Base-by-base conservation (phyloP, 192 early-diverging fungal species). In the Pilobolus umbonatus region DNA sequence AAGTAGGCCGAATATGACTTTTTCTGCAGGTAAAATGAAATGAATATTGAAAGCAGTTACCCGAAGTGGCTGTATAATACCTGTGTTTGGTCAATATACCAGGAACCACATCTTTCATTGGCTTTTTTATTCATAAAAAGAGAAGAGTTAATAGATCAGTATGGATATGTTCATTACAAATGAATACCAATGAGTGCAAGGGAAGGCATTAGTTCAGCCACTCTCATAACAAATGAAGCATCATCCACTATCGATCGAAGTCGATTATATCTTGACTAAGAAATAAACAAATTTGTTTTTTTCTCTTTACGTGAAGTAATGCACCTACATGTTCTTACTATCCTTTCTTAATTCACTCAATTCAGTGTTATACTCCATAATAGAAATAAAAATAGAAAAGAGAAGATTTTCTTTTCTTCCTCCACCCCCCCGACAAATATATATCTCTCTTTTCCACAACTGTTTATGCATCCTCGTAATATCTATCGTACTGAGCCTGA, bases 21-120 rank as follows among this genome's bases (percentile, higher is more conserved):
- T 44, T 67, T 40, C 63, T 78, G 40, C 21, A 28, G 2, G 8
- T 31, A 44, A 44, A 11, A 22, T 25, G 60, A 51, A 14, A 30
- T 26, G 45, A 25, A 39, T 4, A 15, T 3, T 5, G n/a, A 5
- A 19, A 26, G 12, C 28, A 30, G 29, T 25, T 34, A 34, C 3
- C 22, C 14, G 12, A 24, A 14, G 32, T 39, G 28, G 11, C 12
- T 56, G 10, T 49, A 25, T 39, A 40, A 61, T 64, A 87, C 80
- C 59, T 72, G 71, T n/a, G 55, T 42, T 0, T 85, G 85, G 55
- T 84, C 75, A 19, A 90, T 78, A 65, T 95, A 95, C 93, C 93
- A 95, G 8, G 73, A 69, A 11, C 93, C 91, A 68, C 90, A 92
- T 1, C 93, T 82, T 72, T 93, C 88, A 64, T 95, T 95, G 30